Base-by-base conservation (phyloP, 2,329 filamentous ascomycete genomes). In the Alternaria novae-zelandiae region DNA sequence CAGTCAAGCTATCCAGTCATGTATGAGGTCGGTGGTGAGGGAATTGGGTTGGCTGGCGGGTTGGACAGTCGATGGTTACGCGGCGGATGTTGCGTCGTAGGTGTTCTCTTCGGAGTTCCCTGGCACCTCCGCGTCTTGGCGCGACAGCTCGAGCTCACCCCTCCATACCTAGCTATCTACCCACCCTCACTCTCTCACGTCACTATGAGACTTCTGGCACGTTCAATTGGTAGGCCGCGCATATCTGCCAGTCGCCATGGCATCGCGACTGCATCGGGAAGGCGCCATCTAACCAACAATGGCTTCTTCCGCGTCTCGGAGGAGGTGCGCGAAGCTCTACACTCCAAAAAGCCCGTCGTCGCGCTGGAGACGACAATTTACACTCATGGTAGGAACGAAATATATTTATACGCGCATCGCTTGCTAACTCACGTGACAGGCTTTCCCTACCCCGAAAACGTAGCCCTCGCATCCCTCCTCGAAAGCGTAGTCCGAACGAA, bases 311-410 rank as follows among this genome's bases (percentile, higher is more conserved):
- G 85, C 57, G 84, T 97, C 45, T 94, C 93, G 1, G 90, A 95
- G 54, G 95, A 98, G 80, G 90, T 99, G 12, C 84, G 86, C 56
- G 89, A 93, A 76, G 95, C 94, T 43, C 80, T 97, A 51, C 84
- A 88, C 45, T 87, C 88, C 12, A 89, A 90, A 60, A 90, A 89
- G 73, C 95, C 96, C 1, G 90, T 99, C 5, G 94, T 99, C 11
- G 96, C 95, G 15, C 86, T 99, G 5, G 96, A 99, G 81, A 94
- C 93, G 2, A 97, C 96, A 5, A 98, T 99, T 71, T 98, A 99
- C 81, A 99, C 96, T 1, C 96, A 99, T 81, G 94, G 94, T 85
- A 80, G 56, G 73, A 41, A 17, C 5, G 46, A 13, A 9, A 13
- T 4, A 6, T 17, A 32, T 9, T 1, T 2, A 11, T 45, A 30